Conservation (phyloP, 2,329 filamentous ascomycete genomes). For the Dichotomopilus funicola region DNA sequence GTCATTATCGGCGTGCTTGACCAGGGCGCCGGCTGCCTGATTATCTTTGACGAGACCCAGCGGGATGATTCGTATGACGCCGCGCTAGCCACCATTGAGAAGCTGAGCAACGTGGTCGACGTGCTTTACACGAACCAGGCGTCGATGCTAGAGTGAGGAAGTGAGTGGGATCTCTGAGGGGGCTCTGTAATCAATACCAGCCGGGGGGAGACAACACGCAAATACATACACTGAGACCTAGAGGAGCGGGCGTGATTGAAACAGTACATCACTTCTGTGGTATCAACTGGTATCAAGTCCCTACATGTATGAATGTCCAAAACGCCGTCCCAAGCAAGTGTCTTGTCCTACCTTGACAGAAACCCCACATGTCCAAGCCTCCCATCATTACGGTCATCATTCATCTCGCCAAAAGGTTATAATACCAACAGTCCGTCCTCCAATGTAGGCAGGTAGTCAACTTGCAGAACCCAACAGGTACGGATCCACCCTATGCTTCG, state of each 20-base stretch:
- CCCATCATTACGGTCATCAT: too few species aligned
- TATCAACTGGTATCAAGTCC: conserved; percentile 15
- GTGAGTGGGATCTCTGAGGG: background rate
- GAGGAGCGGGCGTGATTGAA: conserved; percentile 4
- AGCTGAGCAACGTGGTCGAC: conserved; percentile 94
- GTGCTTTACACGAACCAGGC: conserved; percentile 97
- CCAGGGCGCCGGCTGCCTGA: conserved; percentile 94
- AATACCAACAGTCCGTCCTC: too few species aligned
- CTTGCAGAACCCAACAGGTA: too few species aligned
- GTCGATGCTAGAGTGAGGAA: conserved; percentile 74
- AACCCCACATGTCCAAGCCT: too few species aligned
- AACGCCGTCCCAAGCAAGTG: background rate
- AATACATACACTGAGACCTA: background rate
- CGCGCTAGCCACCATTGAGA: conserved; percentile 90
- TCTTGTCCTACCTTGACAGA: too few species aligned
- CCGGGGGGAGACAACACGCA: conserved; percentile 5
- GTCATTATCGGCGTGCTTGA: conserved; percentile 96
- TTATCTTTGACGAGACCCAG: conserved; percentile 93
- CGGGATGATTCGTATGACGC: conserved; percentile 91
- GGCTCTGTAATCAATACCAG: too few species aligned
- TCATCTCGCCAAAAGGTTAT: too few species aligned
- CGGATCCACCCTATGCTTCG: too few species aligned
- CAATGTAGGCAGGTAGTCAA: too few species aligned
- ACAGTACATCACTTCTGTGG: conserved; percentile 5
- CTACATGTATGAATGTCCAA: background rate